Conservation (phyloP, 1,284 basidiomycete genomes). For the Filobasidium uniguttulatum region DNA sequence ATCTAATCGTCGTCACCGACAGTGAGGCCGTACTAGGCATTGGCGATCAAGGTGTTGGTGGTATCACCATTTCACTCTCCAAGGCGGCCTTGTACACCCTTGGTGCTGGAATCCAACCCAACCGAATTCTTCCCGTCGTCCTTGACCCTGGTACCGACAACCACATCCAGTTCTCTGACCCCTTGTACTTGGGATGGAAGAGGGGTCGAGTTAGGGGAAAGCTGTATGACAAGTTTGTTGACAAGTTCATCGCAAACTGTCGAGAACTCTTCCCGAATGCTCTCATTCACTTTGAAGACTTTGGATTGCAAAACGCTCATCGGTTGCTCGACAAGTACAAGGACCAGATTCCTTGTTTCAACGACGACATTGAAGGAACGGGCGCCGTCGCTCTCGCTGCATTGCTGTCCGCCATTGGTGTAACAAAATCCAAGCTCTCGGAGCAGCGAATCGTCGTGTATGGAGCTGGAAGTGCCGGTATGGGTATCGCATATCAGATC, state of each 20-base stretch:
- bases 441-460: constrained; percentile 67
- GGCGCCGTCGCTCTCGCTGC: constrained; percentile 69
- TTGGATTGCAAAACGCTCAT: constrained; percentile 51
- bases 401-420: constrained; percentile 44
- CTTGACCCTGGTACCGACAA: constrained; percentile 71
- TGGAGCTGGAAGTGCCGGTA: constrained; percentile 68
- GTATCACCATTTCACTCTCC: constrained; percentile 58
- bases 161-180: constrained; percentile 37
- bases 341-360: constrained; percentile 44
- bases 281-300: constrained; percentile 37
- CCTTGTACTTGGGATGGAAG: constrained; percentile 39
- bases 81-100: constrained; percentile 68
- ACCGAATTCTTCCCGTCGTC: constrained; percentile 46
- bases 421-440: constrained; percentile 52
- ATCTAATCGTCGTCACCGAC: constrained; percentile 67
- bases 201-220: constrained; percentile 37
- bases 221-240: constrained; percentile 37
- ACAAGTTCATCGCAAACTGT: constrained; percentile 39
- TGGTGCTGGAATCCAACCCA: constrained; percentile 60
- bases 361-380: constrained; percentile 70
- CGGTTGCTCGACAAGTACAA: constrained; percentile 54
- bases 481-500: constrained; percentile 52
- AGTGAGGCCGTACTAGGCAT: constrained; percentile 71
- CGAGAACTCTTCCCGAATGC: constrained; percentile 38
- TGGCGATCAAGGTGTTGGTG: constrained; percentile 38